Conservation (phyloP, 345 rosid species). For the Eucalyptus curtisii region DNA sequence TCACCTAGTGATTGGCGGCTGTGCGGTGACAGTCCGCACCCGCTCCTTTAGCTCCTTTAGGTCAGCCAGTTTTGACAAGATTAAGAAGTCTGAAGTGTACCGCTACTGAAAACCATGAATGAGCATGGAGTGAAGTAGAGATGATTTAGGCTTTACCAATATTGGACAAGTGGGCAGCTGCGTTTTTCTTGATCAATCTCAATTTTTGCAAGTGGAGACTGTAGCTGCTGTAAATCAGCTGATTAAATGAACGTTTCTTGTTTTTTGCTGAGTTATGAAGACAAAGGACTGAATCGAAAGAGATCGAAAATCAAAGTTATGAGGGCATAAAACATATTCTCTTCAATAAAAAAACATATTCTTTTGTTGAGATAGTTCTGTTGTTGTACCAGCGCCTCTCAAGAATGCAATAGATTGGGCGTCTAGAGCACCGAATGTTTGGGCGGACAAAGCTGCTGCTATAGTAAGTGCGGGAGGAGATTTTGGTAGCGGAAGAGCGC, state of each 20-base stretch:
- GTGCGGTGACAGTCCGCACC: neutral
- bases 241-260: neutral
- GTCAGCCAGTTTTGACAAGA: neutral
- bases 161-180: neutral
- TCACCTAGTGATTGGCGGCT: neutral
- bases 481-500: conserved; percentile 50
- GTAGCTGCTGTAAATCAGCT: neutral
- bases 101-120: neutral
- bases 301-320: neutral
- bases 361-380: neutral
- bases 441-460: conserved; percentile 88
- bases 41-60: neutral
- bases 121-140: neutral
- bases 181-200: neutral
- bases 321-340: neutral
- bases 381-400: conserved; percentile 36
- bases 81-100: neutral
- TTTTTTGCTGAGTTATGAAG: neutral
- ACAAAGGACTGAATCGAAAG: neutral
- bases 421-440: conserved; percentile 62
- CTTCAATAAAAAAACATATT: neutral
- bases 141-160: neutral
- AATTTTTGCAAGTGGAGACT: neutral
- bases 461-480: conserved; percentile 55
- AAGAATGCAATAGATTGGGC: conserved; percentile 93